Base-by-base conservation (phyloP, 2,329 filamentous ascomycete genomes). In the Cordyceps cicadae region DNA sequence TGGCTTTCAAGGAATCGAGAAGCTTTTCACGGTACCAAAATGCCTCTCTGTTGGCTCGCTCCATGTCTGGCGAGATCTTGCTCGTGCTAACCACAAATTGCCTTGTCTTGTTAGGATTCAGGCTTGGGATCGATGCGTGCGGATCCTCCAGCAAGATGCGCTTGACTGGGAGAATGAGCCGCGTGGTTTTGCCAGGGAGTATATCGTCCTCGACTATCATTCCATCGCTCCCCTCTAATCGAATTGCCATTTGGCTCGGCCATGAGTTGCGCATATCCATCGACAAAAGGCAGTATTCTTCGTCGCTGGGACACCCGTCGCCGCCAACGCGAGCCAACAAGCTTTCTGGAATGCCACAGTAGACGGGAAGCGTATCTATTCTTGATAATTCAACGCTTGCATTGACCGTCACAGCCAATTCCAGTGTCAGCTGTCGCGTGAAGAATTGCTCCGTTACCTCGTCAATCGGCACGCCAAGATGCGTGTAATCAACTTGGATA, bases 11-110 rank as follows among this genome's bases (percentile, higher is more conserved):
- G 48, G 80, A 79, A 62, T 88, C 86, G 3, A 97, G 80, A 2
- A 97, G 81, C 69, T 85, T 86, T 71, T 96, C 89, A 17, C 92
- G 85, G 72, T 91, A 96, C 92, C 92, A 97, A 71, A 97, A 97
- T 0, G 87, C 85, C 74, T 96, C 91, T 56, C 92, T 81, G 63
- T 82, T 88, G 14, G 86, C 83, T 39, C 89, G 84, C 74, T 97
- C 92, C 49, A 82, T 83, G 64, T 94, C 90, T 0, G 90, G 89
- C 0, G 88, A 87, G 60, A 92, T 84, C 67, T 89, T 89, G 69
- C 85, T 87, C 17, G 87, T 84, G 72, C 89, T 94, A 49, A 96
- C 90, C 34, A 97, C 90, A 67, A 96, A 97, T 69, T 97, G 92
- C n/a, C 92, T 84, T 69, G 91, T 88, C n/a, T 88, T 86, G 0